Conservation (phyloP, 169 alveolate species). For the Eimeria maxima region DNA sequence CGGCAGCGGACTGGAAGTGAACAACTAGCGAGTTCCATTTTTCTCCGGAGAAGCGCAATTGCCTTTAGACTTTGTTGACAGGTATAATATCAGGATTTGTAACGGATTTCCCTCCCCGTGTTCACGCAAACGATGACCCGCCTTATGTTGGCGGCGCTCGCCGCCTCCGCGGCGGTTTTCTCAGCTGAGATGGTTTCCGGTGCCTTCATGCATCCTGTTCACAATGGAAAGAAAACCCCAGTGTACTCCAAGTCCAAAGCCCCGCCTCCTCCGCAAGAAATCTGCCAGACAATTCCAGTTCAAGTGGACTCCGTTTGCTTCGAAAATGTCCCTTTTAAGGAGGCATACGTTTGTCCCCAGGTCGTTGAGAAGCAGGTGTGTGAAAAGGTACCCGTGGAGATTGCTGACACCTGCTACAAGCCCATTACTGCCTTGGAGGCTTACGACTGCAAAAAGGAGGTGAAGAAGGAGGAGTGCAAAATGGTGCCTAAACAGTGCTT, state of each 20-base stretch:
- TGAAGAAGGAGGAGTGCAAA: slow-evolving; percentile 80
- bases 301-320: slow-evolving; percentile 77
- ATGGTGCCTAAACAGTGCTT: slow-evolving; percentile 78
- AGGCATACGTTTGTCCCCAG: slow-evolving; percentile 79
- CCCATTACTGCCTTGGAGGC: slow-evolving; percentile 79
- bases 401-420: slow-evolving; percentile 77
- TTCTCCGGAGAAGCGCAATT: slow-evolving; percentile 31
- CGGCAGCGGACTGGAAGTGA: slow-evolving; percentile 35
- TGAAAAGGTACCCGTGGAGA: slow-evolving; percentile 70
- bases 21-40: slow-evolving; percentile 17
- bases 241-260: slow-evolving; percentile 22
- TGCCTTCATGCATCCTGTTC: slow-evolving; percentile 68
- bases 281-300: slow-evolving; percentile 73
- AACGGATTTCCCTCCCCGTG: neutral
- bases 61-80: neutral
- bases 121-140: slow-evolving; percentile 61
- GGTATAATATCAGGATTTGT: slow-evolving; percentile 40
- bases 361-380: slow-evolving; percentile 76
- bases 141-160: slow-evolving; percentile 78
- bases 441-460: slow-evolving; percentile 70
- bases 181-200: slow-evolving; percentile 54
- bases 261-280: slow-evolving; percentile 54
- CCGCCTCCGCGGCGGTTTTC: slow-evolving; percentile 78
- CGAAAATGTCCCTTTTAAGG: slow-evolving; percentile 75
- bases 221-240: slow-evolving; percentile 31